Evolutionary conservation across 2,329 filamentous ascomycete species (phyloP).

Genomic region (Sclerotinia spermophila): DNA sequence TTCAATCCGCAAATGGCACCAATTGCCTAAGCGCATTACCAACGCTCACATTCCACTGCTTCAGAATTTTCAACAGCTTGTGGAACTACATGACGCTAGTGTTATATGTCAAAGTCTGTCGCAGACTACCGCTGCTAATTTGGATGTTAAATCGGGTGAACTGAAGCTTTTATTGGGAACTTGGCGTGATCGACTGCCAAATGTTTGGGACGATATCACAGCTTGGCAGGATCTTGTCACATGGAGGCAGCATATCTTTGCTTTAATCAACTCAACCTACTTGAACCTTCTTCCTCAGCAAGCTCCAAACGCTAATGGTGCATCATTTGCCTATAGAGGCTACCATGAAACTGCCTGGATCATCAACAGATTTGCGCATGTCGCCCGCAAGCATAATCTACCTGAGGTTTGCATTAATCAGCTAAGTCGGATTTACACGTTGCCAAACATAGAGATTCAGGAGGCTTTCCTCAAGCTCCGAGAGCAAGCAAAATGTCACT

Average conservation of each 20-base stretch:
- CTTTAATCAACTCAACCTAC: constrained; percentile 93
- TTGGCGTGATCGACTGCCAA: constrained; percentile 92
- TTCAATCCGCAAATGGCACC: constrained; percentile 97
- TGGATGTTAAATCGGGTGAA: constrained; percentile 93
- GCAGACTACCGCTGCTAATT: constrained; percentile 75
- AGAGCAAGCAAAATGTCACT: constrained; percentile 99
- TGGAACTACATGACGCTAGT: constrained; percentile 95
- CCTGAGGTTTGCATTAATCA: constrained; percentile 97
- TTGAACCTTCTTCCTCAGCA: constrained; percentile 77
- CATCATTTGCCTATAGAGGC: constrained; percentile 92
- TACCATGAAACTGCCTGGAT: constrained; percentile 99
- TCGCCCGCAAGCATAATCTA: constrained; percentile 93
- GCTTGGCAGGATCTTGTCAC: constrained; percentile 99
- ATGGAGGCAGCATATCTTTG: constrained; percentile 98
- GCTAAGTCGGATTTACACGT: constrained; percentile 93
- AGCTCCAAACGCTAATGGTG: constrained; percentile 77
- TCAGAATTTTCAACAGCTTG: constrained; percentile 96
- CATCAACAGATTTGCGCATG: constrained; percentile 97
- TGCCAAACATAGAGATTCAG: constrained; percentile 99
- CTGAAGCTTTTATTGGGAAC: constrained; percentile 89
- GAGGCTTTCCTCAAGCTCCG: constrained; percentile 96
- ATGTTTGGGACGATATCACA: constrained; percentile 99
- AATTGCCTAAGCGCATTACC: constrained; percentile 88
- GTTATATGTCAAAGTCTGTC: constrained; percentile 91
- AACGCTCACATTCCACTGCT: constrained; percentile 92